Base-by-base conservation (phyloP, 2,329 filamentous ascomycete species). In the Boeremia lycopersici region DNA sequence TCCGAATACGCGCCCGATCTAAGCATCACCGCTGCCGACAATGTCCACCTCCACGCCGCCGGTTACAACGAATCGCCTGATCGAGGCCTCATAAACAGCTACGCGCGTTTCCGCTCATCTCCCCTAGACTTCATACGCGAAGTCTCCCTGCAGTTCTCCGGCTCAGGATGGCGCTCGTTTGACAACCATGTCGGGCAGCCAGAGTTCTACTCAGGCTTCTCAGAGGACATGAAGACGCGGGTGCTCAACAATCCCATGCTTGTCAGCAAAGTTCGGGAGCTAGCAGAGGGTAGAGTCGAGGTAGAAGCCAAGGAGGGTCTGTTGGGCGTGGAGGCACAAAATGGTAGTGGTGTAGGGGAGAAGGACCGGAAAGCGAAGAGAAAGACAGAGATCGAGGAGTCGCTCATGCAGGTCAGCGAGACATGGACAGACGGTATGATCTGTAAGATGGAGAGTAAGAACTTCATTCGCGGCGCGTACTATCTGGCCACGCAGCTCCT, bases 391-490 rank as follows among this genome's bases (percentile, higher is more conserved):
- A 85, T 98, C 51, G 87, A 92, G 69, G 80, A 81, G 33, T 88
- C 88, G 53, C 79, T 99, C 40, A 82, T 86, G 49, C 87, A 96
- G 69, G 88, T 97, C 4, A 89, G 91, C 4, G 91, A 95, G 60
- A 87, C 89, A 62, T 88, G 95, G 84, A 91, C 92, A 23, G 91
- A 96, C 70, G 86, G 89, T 60, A 98, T 99, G 95, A 97, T 99
- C 59, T 98, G 93, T 84, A 99, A 99, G 77, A 93, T 98, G 83
- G 95, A 99, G 76, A 96, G 89, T 80, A 96, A 93, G 72, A 81
- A 85, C 2, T 98, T 98, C 70, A 96, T 99, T 64, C 82, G 95
- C 43, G 86, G 91, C 23, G 93, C 95, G 41, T 98, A 98, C 73
- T 99, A 97, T 73, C 72, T 96, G 34, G 82, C 82, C 42, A 96